Conservation (phyloP, 2,329 filamentous ascomycete genomes). For the Fusarium nurragi region DNA sequence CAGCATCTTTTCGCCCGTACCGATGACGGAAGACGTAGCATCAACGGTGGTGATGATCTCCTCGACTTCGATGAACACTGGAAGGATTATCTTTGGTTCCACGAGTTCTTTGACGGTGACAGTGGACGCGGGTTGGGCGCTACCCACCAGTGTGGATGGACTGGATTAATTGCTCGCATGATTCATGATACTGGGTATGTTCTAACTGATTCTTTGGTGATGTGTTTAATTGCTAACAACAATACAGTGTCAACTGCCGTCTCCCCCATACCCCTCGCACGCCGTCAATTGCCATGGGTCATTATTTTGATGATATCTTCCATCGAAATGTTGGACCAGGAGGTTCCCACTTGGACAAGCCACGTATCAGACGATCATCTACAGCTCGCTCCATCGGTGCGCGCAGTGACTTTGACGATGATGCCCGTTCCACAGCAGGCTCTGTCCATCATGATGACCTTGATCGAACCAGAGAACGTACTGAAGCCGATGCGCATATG, state of each 20-base stretch:
- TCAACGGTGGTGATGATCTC: conserved; percentile 84
- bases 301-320: conserved; percentile 96
- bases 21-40: conserved; percentile 86
- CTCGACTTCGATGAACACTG: conserved; percentile 93
- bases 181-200: conserved; percentile 96
- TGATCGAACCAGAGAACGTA: conserved; percentile 59
- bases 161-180: conserved; percentile 92
- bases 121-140: conserved; percentile 88
- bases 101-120: conserved; percentile 97
- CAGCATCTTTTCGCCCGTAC: conserved; percentile 89
- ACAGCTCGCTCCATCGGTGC: conserved; percentile 85
- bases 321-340: conserved; percentile 53
- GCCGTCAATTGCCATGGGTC: conserved; percentile 81
- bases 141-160: conserved; percentile 97
- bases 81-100: conserved; percentile 88
- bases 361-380: conserved; percentile 77
- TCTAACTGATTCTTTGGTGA: background rate
- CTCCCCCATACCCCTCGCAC: conserved; percentile 93
- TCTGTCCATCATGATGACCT: conserved; percentile 48
- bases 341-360: conserved; percentile 53
- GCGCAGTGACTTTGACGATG: conserved; percentile 77
- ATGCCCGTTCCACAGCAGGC: conserved; percentile 47
- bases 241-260: conserved; percentile 79
- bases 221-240: conserved; percentile 51
- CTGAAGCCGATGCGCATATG: conserved; percentile 74